Conservation (phyloP, 805 yeast genomes). For the Candida incommunis region DNA sequence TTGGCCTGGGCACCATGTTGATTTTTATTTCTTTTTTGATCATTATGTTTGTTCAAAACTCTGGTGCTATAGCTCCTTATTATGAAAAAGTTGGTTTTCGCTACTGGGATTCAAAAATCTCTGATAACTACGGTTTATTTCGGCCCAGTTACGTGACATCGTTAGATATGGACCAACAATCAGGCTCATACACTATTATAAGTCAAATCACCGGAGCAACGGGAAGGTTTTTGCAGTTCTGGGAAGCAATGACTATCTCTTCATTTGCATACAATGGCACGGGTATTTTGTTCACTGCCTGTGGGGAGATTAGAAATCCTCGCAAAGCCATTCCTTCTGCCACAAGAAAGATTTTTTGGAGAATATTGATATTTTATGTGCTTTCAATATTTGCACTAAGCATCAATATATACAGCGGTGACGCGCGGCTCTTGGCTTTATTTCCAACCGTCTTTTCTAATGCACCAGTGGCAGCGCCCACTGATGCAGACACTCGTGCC, state of each 20-base stretch:
- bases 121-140: conserved; percentile 53
- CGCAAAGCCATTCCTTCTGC: conserved; percentile 65
- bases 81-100: conserved; percentile 41
- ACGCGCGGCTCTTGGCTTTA: conserved; percentile 30
- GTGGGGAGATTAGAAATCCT: conserved; percentile 77
- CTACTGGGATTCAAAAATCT: conserved; percentile 44
- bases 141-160: conserved; percentile 29
- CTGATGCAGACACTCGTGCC: conserved; percentile 13
- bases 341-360: conserved; percentile 58
- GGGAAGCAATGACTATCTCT: conserved; percentile 49
- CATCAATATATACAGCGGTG: conserved; percentile 62
- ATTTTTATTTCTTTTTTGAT: conserved; percentile 36
- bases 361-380: conserved; percentile 51
- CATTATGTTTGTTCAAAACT: conserved; percentile 50
- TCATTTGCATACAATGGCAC: conserved; percentile 72
- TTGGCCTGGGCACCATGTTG: conserved; percentile 43
- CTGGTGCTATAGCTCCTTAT: conserved; percentile 37
- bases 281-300: conserved; percentile 70
- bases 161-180: background rate
- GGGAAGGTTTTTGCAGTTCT: conserved; percentile 21
- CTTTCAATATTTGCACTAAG: conserved; percentile 57
- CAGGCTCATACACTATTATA: conserved; percentile 33
- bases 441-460: background rate
- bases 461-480: background rate
- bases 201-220: conserved; percentile 34